Percentiles rank a stretch among this genome's conserved stretches.
Conservation (phyloP, 176 grass and related monocot genomes). For the Oryza meyeriana region DNA sequence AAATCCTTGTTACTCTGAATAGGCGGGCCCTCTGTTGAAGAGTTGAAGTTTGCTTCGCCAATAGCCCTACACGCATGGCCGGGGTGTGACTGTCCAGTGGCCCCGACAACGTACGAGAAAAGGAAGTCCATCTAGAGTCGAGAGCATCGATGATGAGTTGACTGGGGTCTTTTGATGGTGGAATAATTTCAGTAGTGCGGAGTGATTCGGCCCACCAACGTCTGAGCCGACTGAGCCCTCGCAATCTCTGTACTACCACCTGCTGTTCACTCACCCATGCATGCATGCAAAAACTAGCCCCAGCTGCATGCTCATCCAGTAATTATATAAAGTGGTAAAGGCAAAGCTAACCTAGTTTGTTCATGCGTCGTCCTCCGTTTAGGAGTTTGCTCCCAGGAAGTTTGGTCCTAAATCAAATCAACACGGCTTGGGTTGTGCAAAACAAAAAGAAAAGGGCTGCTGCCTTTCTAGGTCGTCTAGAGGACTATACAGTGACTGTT, state of each 20-base stretch:
- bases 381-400: neutral
- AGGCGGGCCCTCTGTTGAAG: too few relatives aligned
- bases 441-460: neutral
- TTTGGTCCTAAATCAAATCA: neutral
- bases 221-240: neutral
- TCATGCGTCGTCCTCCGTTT: neutral
- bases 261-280: neutral
- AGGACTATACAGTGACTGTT: neutral
- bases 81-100: neutral
- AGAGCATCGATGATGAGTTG: neutral
- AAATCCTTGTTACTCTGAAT: too few relatives aligned
- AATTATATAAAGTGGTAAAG: neutral
- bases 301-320: neutral
- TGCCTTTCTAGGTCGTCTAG: neutral
- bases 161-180: constrained; percentile 28
- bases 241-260: neutral
- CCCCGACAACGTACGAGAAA: neutral
- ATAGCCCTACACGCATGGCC: neutral
- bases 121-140: neutral
- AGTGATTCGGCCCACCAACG: neutral
- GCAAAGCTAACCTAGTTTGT: neutral
- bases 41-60: too few relatives aligned
- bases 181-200: neutral
- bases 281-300: constrained; percentile 6
- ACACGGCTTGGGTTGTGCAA: neutral